Conservation (phyloP, 2,329 filamentous ascomycete species). For the Fusarium newnesense region DNA sequence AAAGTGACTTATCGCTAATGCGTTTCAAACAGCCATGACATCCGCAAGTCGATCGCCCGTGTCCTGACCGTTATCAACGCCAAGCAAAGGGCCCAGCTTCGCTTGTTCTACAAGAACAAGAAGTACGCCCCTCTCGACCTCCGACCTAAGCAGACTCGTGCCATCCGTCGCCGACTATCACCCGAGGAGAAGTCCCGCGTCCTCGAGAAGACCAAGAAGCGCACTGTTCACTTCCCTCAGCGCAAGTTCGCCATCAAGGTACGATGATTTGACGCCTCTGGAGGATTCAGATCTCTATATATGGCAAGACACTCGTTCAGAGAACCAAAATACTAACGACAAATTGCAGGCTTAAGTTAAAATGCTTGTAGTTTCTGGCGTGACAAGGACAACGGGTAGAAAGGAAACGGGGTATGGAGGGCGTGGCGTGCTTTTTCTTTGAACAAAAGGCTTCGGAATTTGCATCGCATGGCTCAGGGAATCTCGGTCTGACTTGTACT, state of each 20-base stretch:
- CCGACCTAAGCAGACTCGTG: constrained; percentile 97
- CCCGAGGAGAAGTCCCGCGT: constrained; percentile 86
- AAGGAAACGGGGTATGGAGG: constrained; percentile 49
- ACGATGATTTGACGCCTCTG: constrained; percentile 41
- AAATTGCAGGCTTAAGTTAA: constrained; percentile 44
- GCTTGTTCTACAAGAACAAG: constrained; percentile 99
- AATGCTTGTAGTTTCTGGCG: constrained; percentile 42
- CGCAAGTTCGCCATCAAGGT: constrained; percentile 99
- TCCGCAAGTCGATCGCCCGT: constrained; percentile 99
- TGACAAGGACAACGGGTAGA: constrained; percentile 49
- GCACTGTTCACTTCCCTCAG: constrained; percentile 94
- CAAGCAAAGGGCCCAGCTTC: constrained; percentile 98
- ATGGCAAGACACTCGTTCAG: neutral
- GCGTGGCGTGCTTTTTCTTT: constrained; percentile 53
- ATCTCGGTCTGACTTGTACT: constrained; percentile 53
- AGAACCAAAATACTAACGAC: constrained; percentile 29
- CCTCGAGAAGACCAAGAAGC: constrained; percentile 98
- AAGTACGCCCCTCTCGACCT: constrained; percentile 99
- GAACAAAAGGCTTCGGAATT: constrained; percentile 48
- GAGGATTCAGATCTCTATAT: neutral
- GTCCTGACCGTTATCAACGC: constrained; percentile 99
- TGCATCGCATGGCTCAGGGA: constrained; percentile 54
- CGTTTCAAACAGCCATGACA: constrained; percentile 79
- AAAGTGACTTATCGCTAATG: constrained; percentile 30
- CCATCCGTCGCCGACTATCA: constrained; percentile 94